phyloP scores from a whole-genome alignment of 495 filamentous ascomycete species.

The Trichoderma reesei region DNA sequence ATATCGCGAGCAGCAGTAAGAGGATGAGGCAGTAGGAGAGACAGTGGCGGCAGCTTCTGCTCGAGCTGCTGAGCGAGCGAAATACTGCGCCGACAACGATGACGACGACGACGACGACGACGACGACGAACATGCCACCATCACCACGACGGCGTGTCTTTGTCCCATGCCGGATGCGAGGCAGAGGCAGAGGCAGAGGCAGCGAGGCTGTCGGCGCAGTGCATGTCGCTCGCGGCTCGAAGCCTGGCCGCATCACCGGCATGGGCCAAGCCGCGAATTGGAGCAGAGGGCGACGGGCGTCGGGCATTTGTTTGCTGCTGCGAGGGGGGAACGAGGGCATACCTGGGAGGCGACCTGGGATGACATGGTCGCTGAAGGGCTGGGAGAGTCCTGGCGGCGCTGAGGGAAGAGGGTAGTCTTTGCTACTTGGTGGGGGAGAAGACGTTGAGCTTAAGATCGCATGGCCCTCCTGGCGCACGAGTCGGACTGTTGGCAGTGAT shows the following conservation, averaged over 20 bases:
- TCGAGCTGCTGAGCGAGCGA: too few relatives aligned
- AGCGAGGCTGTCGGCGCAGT: neutral
- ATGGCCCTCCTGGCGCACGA: conserved; percentile 5
- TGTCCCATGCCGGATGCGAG: too few relatives aligned
- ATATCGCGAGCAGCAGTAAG: too few relatives aligned
- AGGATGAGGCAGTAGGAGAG: neutral
- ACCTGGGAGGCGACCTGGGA: conserved; percentile 8
- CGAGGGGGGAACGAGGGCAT: too few relatives aligned
- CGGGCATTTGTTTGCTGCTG: too few relatives aligned
- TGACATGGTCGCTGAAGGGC: neutral
- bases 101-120: conserved; percentile 17
- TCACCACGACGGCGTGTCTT: too few relatives aligned
- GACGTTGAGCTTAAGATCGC: neutral
- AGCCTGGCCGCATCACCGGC: neutral
- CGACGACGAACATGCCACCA: neutral
- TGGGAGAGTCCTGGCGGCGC: neutral
- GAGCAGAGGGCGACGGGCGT: neutral
- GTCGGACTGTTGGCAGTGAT: neutral
- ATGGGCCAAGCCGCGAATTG: neutral
- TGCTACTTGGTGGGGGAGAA: neutral
- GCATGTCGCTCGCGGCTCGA: neutral
- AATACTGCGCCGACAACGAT: conserved; percentile 13
- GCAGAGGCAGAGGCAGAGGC: too few relatives aligned
- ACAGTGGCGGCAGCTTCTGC: too few relatives aligned
- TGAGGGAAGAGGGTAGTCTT: conserved; percentile 7